phyloP scores from a whole-genome alignment of 2,329 filamentous ascomycete genomes.

The Hymenoscyphus linearis region DNA sequence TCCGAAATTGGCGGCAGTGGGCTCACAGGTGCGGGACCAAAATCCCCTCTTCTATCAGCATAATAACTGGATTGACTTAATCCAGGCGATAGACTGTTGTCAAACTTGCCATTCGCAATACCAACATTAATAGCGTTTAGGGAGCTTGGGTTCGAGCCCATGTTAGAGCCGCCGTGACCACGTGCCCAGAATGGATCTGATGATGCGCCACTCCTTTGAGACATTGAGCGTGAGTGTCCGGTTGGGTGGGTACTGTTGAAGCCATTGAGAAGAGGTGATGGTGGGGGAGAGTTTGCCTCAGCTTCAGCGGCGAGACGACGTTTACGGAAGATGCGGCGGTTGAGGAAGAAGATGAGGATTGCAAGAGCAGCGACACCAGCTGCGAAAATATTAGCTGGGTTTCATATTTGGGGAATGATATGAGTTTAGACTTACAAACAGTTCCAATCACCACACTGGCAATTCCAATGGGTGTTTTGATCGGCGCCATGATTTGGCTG shows the following conservation, averaged over 20 bases:
- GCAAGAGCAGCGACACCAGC: slow-evolving; percentile 12
- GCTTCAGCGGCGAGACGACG: slow-evolving; percentile 10
- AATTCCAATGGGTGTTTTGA: slow-evolving; percentile 4
- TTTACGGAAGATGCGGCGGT: slow-evolving; percentile 14
- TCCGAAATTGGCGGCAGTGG: slow-evolving; percentile 5
- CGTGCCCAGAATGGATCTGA: slow-evolving; percentile 3
- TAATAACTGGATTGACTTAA: background rate
- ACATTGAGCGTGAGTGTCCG: slow-evolving; percentile 15
- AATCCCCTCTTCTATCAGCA: background rate
- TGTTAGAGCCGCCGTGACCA: slow-evolving; percentile 1
- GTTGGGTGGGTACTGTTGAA: slow-evolving; percentile 11
- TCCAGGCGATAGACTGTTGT: background rate
- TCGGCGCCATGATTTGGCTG: background rate
- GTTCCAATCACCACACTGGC: slow-evolving; percentile 10
- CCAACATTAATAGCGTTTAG: background rate
- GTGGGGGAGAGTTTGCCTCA: slow-evolving; percentile 14
- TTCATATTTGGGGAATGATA: background rate
- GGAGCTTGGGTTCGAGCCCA: background rate
- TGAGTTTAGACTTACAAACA: slow-evolving; percentile 6
- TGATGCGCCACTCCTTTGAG: slow-evolving; percentile 9
- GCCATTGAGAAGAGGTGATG: slow-evolving; percentile 12
- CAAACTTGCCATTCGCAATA: background rate
- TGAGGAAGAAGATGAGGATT: slow-evolving; percentile 16
- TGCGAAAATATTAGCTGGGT: background rate
- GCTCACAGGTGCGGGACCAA: slow-evolving; percentile 5